These are phyloP conservation scores for Ceratobasidium sp. DNA, from an alignment of 1,284 basidiomycete species.

Conservation along the genomic window DNA sequence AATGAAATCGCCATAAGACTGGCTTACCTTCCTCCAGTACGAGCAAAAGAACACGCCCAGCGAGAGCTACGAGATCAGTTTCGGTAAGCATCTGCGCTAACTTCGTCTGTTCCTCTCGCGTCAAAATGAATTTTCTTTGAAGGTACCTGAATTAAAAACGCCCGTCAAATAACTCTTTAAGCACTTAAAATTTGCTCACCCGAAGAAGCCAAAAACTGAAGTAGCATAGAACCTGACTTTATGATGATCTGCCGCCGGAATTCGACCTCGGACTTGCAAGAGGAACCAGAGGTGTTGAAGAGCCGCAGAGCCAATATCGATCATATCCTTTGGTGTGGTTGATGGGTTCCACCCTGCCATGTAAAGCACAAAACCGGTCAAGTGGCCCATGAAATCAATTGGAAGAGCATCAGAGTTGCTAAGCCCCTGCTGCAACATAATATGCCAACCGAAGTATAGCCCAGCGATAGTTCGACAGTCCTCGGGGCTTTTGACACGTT, in stretches of 20 bases:
- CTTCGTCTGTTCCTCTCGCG: not conserved
- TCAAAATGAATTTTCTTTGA: not conserved
- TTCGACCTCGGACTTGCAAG: not conserved
- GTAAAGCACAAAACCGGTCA: not conserved
- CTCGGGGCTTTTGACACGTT: not conserved
- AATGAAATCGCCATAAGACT: not conserved
- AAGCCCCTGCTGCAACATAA: not conserved
- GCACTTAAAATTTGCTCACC: not conserved
- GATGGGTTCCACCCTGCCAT: not conserved
- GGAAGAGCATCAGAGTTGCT: not conserved
- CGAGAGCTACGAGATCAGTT: not conserved
- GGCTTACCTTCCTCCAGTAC: not conserved
- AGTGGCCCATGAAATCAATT: not conserved
- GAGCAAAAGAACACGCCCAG: not conserved
- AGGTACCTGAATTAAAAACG: not conserved
- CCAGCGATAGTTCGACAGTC: not conserved
- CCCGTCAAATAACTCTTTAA: not conserved
- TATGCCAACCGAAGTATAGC: not conserved
- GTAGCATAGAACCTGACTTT: not conserved
- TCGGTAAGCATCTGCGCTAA: not conserved
- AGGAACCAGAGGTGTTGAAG: conserved; percentile 3
- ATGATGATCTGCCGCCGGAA: not conserved
- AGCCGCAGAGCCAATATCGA: not conserved
- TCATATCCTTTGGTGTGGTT: not conserved
- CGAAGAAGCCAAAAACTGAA: not conserved